phyloP scores from a whole-genome alignment of 345 rosid genomes.

The Eucalyptus rudis region DNA sequence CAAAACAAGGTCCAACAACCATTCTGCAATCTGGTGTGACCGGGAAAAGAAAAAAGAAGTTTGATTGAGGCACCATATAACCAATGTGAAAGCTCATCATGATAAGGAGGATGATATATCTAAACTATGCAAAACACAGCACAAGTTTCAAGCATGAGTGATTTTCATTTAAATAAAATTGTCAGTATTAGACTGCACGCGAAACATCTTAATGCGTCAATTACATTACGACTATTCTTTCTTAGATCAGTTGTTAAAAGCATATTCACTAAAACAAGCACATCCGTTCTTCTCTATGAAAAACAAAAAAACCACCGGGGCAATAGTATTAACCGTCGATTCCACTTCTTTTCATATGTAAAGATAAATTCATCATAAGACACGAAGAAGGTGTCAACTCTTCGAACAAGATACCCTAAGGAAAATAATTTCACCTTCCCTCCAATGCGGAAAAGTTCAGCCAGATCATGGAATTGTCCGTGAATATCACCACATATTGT shows the following conservation, averaged over 20 bases:
- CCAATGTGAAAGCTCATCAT: neutral
- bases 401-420: neutral
- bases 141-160: neutral
- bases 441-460: conserved; percentile 93
- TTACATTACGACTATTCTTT: neutral
- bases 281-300: neutral
- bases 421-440: conserved; percentile 45
- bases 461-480: conserved; percentile 97
- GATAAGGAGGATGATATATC: neutral
- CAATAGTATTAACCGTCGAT: neutral
- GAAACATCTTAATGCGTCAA: neutral
- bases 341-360: neutral
- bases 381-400: neutral
- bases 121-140: neutral
- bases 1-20: neutral
- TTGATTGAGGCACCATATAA: neutral
- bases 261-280: neutral
- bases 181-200: neutral
- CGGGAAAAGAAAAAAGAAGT: neutral
- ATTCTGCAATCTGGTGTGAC: neutral
- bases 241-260: neutral
- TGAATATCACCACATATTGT: conserved; percentile 97
- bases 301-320: neutral
- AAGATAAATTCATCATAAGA: neutral
- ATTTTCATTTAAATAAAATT: neutral